Base-by-base conservation (phyloP, 306 rosid species). In the Dryas alaskensis region DNA sequence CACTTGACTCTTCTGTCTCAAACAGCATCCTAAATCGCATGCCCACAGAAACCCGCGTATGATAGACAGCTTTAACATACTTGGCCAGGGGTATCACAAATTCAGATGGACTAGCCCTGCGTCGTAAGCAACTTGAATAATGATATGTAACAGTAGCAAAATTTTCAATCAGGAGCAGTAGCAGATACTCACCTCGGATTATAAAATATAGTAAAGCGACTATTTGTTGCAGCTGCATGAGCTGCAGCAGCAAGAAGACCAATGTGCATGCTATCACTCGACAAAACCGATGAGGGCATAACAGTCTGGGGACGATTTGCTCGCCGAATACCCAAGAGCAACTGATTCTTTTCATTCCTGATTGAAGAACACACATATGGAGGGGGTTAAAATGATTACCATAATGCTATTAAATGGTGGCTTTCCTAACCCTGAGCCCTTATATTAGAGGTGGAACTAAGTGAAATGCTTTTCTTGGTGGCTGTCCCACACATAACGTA, bases 171-270 rank as follows among this genome's bases (percentile, higher is more conserved):
- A 37, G 46, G 44, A 73, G 17, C 63, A 44, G 46, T 46, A 44
- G 73, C 52, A 72, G 65, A 74, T 53, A 65, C 86, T 77, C 22
- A 83, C 92, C 89, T 83, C 39, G 92, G 92, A 80, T 87, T 87
- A 72, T 78, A 87, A 62, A 87, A 87, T 63, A 87, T 83, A 25
- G 92, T 85, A 73, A 87, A 87, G 58, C 86, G 92, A 66, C 89
- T 89, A 73, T 87, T 89, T 52, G 94, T 89, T 45, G 92, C 87
- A 59, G 92, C 89, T 53, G 92, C 92, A 79, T 87, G 89, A 72
- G 92, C 92, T 39, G 92, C 92, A 73, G 94, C 94, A 81, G 94
- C 94, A 78, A 89, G 94, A 78, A 89, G 94, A 75, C 94, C 94
- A 70, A 89, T 85, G 79, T 89, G 94, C 94, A 89, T 89, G 84